Percentiles rank a stretch among this genome's conserved stretches.
phyloP scores from a whole-genome alignment of 1,139 yeast genomes.

The Hansenula lynferdii region DNA sequence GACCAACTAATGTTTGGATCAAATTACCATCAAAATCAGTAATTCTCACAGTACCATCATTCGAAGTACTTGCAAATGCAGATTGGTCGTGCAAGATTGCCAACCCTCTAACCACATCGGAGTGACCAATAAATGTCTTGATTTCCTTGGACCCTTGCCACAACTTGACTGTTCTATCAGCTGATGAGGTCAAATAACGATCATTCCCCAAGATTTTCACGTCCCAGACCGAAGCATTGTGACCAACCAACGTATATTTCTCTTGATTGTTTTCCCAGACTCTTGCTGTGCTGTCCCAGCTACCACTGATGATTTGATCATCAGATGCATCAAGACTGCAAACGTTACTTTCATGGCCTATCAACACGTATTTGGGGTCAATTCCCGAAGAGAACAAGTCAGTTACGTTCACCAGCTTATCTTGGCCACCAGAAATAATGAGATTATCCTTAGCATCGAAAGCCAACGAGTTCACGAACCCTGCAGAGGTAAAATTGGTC shows the following conservation, averaged over 20 bases:
- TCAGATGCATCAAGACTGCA: conserved; percentile 53
- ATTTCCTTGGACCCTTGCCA: conserved; percentile 53
- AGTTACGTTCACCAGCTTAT: conserved; percentile 51
- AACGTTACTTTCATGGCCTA: conserved; percentile 80
- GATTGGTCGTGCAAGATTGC: conserved; percentile 45
- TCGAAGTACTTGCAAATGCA: conserved; percentile 72
- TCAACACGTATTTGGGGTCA: conserved; percentile 35
- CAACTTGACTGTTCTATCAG: conserved; percentile 68
- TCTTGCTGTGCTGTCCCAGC: conserved; percentile 90
- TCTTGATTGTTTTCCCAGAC: conserved; percentile 61
- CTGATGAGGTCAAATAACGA: conserved; percentile 72
- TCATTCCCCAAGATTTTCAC: conserved; percentile 50
- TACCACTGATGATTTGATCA: conserved; percentile 60
- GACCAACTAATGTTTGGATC: conserved; percentile 53
- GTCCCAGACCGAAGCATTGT: conserved; percentile 86
- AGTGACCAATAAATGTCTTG: conserved; percentile 45
- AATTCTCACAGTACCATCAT: conserved; percentile 72
- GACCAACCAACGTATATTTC: conserved; percentile 58
- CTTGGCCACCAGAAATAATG: conserved; percentile 74
- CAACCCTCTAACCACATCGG: conserved; percentile 78
- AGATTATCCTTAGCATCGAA: conserved; percentile 35
- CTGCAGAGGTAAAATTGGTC: conserved; percentile 45
- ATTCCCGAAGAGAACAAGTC: conserved; percentile 25
- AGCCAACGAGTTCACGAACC: conserved; percentile 65
- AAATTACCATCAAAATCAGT: conserved; percentile 53